Conservation (phyloP, 2,329 filamentous ascomycete genomes). For the Fusarium xyrophilum region DNA sequence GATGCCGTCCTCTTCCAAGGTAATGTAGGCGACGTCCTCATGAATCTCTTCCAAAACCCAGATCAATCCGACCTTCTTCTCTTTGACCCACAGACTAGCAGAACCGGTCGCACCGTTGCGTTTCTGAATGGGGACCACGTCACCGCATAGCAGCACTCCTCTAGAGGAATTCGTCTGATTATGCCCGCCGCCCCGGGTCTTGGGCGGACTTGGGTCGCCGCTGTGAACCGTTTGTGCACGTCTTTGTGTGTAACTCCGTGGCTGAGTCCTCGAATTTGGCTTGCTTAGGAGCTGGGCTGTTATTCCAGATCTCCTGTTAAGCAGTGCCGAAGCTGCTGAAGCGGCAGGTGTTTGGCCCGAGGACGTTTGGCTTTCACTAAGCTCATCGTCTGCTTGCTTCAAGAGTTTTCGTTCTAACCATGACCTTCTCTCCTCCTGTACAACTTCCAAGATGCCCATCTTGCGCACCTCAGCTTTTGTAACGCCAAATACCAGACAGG, state of each 20-base stretch:
- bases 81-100: conserved; percentile 97
- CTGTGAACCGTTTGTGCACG: conserved; percentile 71
- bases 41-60: conserved; percentile 99
- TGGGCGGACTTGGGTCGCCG: conserved; percentile 61
- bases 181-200: conserved; percentile 62
- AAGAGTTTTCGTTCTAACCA: conserved; percentile 90
- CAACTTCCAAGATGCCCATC: conserved; percentile 93
- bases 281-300: conserved; percentile 90
- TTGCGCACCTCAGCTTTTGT: conserved; percentile 95
- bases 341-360: conserved; percentile 48
- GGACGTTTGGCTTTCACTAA: conserved; percentile 43
- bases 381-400: conserved; percentile 53
- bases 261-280: conserved; percentile 66
- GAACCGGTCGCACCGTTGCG: conserved; percentile 90
- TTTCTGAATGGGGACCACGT: conserved; percentile 98
- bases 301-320: conserved; percentile 77
- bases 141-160: conserved; percentile 90
- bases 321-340: conserved; percentile 58
- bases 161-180: conserved; percentile 79
- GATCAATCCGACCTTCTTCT: conserved; percentile 90
- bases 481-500: conserved; percentile 97
- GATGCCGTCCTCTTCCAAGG: conserved; percentile 77
- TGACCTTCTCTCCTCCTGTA: conserved; percentile 83
- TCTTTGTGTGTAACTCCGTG: conserved; percentile 60
- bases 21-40: conserved; percentile 84